Evolutionary conservation across 2,329 filamentous ascomycete genomes (phyloP), one percentile per base, ranked within the genome.

Genomic region (Colletotrichum tabaci): DNA sequence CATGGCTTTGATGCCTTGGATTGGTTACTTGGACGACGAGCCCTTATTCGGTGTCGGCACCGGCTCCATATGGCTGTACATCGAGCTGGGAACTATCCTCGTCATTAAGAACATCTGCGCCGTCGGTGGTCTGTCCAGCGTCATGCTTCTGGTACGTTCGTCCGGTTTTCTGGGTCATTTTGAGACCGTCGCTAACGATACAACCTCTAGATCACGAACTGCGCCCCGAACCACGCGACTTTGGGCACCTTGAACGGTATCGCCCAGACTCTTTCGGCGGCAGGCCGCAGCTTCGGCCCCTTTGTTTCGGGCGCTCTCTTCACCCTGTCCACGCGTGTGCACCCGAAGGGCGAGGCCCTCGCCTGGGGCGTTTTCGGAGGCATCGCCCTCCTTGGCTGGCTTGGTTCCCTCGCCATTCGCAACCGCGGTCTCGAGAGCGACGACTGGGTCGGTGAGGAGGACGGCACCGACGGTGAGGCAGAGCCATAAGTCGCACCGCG

Each of bases 241-340:
- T 88, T 99, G 0, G 96, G 96, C 3, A 95, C 94, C 0, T 87
- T 99, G 35, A 98, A 99, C 78, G 96, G 96, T 12, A 88, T 98
- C 42, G 96, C 96, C 0, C 96, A 99, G 81, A 98, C 95, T 0
- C 89, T 99, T 0, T 97, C 94, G 0, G 96, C 96, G 0, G 94
- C 94, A 0, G 96, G 96, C 10, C 91, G 96, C 71, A 95, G 95
- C 53, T 89, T 94, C 0, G 96, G 96, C 0, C 96, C 96, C 0
- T 95, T 98, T 75, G 85, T 97, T 0, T 96, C 95, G 0, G 96
- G 96, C 0, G 91, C 91, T 0, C 85, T 99, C 0, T 99, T 97
- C 80, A 94, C 94, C 0, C 84, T 96, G 0, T 92, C 94, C 0
- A 92, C 90, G 0, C 87, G 89, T 60, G 87, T 98, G 6, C 84